phyloP scores from a whole-genome alignment of 352 stramenopile genomes.

The Plasmopara halstedii region DNA sequence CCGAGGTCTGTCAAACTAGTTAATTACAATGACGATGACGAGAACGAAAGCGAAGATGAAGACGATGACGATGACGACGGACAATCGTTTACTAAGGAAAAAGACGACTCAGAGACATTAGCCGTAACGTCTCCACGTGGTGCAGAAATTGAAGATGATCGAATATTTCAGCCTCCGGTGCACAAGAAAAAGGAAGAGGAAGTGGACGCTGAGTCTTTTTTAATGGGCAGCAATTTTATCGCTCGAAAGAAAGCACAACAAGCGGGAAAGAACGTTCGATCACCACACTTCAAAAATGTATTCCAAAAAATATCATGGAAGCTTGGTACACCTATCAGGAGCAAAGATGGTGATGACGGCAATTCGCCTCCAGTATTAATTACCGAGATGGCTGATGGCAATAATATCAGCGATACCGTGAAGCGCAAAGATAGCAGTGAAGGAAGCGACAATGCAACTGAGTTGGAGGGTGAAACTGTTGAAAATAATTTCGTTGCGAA shows the following conservation, averaged over 20 bases:
- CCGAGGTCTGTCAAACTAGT: conserved; percentile 50
- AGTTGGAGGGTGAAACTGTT: conserved; percentile 6
- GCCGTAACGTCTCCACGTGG: conserved; percentile 8
- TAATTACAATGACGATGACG: conserved; percentile 64
- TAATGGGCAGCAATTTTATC: conserved; percentile 32
- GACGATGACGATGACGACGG: conserved; percentile 63
- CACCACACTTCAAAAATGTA: conserved; percentile 66
- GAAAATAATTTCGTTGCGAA: conserved; percentile 32
- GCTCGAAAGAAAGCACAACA: conserved; percentile 38
- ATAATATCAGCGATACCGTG: conserved; percentile 3
- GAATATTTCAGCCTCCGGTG: conserved; percentile 57
- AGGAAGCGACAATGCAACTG: conserved; percentile 6
- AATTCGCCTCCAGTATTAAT: conserved; percentile 2
- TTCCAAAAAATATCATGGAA: conserved; percentile 79
- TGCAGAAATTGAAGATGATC: conserved; percentile 24
- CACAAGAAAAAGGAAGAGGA: conserved; percentile 51
- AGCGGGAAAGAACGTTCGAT: conserved; percentile 25
- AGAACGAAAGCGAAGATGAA: too few species aligned
- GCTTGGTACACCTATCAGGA: conserved; percentile 7
- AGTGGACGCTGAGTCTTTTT: conserved; percentile 35
- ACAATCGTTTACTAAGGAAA: conserved; percentile 18
- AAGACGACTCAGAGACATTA: conserved; percentile 22
- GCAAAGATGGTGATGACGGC: conserved; percentile 7
- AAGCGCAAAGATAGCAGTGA: conserved; percentile 20
- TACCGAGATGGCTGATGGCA: conserved; percentile 2